These are phyloP conservation scores for Diospyros lotus DNA, from an alignment of 148 eudicot genomes.

Conservation along the genomic window DNA sequence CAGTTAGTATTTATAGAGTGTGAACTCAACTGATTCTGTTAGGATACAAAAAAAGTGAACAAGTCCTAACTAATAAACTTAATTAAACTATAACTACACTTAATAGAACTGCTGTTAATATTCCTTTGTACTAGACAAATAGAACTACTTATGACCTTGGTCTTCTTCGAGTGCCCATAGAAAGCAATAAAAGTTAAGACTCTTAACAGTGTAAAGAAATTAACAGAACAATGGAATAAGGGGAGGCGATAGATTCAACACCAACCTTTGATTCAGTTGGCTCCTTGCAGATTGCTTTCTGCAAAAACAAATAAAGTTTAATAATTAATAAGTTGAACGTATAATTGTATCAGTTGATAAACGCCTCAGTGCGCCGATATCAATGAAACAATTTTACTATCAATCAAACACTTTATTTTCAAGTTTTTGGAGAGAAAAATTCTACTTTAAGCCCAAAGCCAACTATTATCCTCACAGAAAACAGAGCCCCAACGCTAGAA, in stretches of 20 bases:
- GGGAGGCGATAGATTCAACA: background rate
- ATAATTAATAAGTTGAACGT: background rate
- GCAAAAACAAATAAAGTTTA: slow-evolving; percentile 27
- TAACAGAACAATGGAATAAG: background rate
- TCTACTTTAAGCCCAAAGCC: background rate
- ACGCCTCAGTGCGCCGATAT: too few relatives aligned
- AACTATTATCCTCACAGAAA: background rate
- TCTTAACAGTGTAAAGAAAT: background rate
- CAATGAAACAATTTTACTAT: too few relatives aligned
- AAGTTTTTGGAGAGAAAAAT: background rate
- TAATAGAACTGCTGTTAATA: too few relatives aligned
- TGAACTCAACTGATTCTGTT: too few relatives aligned
- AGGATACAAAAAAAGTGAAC: too few relatives aligned
- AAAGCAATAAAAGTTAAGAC: background rate
- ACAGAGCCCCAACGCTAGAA: background rate
- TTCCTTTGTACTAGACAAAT: too few relatives aligned
- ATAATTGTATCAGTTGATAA: background rate
- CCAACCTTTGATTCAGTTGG: slow-evolving; percentile 63
- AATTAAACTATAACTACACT: too few relatives aligned
- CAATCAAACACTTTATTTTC: background rate
- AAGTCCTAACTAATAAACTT: too few relatives aligned
- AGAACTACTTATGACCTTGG: too few relatives aligned
- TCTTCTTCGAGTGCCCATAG: background rate
- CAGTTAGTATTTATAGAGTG: too few relatives aligned
- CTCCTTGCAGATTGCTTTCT: slow-evolving; percentile 82